phyloP scores from a whole-genome alignment of 2,329 filamentous ascomycete genomes.

The Fusarium sarcochroum region DNA sequence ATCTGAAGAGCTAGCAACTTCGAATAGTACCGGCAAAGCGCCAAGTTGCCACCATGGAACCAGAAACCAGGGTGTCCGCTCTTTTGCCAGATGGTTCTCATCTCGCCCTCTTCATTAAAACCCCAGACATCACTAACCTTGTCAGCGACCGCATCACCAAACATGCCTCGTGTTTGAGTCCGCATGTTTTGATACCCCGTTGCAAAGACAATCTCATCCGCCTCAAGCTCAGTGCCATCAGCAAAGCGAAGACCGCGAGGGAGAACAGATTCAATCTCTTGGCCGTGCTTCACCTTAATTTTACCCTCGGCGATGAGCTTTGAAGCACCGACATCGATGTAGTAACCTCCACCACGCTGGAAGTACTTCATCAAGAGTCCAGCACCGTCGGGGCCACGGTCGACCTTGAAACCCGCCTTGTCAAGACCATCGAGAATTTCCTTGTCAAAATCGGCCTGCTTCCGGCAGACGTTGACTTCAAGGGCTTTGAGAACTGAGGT shows the following conservation, averaged over 20 bases:
- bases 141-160: constrained; percentile 73
- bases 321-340: constrained; percentile 77
- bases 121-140: constrained; percentile 73
- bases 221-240: constrained; percentile 69
- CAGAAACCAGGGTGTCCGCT: constrained; percentile 76
- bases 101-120: constrained; percentile 69
- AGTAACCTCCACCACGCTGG: constrained; percentile 77
- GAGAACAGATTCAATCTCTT: constrained; percentile 67
- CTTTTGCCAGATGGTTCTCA: constrained; percentile 69
- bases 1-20: constrained; percentile 67
- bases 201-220: constrained; percentile 74
- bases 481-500: constrained; percentile 71
- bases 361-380: constrained; percentile 75
- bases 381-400: constrained; percentile 68
- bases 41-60: constrained; percentile 76
- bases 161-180: constrained; percentile 70
- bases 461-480: constrained; percentile 60
- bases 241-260: constrained; percentile 61
- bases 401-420: constrained; percentile 72
- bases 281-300: constrained; percentile 73
- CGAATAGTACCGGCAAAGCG: constrained; percentile 73
- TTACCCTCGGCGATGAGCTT: constrained; percentile 74
- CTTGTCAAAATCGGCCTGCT: constrained; percentile 55
- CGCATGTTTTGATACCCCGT: constrained; percentile 79
- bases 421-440: constrained; percentile 61